These are phyloP conservation scores for Emmonsiellopsis sp. DNA, from an alignment of 2,329 filamentous ascomycete genomes.

Conservation along the genomic window DNA sequence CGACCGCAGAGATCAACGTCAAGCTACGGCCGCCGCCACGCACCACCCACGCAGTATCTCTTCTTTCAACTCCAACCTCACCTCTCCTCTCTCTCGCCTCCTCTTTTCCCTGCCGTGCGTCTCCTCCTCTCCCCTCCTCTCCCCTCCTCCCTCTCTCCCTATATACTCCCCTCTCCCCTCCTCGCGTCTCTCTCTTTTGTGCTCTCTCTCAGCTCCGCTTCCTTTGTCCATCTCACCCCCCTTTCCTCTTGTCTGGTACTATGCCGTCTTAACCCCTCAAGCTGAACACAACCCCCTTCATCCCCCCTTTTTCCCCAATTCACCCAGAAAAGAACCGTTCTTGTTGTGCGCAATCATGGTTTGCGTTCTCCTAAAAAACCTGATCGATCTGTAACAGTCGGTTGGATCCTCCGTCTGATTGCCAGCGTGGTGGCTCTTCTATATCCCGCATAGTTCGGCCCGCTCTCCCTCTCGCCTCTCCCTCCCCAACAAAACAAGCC, in stretches of 20 bases:
- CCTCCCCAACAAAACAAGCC: not conserved
- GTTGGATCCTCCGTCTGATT: not conserved
- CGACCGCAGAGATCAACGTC: too few relatives aligned
- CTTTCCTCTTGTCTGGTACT: not conserved
- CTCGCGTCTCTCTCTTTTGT: not conserved
- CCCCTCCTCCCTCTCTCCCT: not conserved
- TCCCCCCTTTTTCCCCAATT: not conserved
- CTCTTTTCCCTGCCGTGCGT: not conserved
- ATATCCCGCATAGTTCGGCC: not conserved
- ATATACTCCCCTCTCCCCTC: not conserved
- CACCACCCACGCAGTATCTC: not conserved
- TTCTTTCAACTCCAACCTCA: not conserved
- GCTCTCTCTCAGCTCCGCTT: not conserved
- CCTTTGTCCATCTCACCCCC: not conserved
- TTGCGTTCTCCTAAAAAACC: not conserved
- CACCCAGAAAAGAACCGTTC: not conserved
- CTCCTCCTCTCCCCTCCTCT: not conserved
- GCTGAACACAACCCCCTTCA: too few relatives aligned
- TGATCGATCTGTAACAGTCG: not conserved
- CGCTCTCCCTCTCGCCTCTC: not conserved
- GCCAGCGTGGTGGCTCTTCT: not conserved
- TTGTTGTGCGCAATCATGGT: not conserved
- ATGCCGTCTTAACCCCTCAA: too few relatives aligned
- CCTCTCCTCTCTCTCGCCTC: not conserved
- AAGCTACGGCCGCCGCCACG: too few relatives aligned